Conservation (phyloP, 1,284 basidiomycete species). For the Heterobasidion annosum region DNA sequence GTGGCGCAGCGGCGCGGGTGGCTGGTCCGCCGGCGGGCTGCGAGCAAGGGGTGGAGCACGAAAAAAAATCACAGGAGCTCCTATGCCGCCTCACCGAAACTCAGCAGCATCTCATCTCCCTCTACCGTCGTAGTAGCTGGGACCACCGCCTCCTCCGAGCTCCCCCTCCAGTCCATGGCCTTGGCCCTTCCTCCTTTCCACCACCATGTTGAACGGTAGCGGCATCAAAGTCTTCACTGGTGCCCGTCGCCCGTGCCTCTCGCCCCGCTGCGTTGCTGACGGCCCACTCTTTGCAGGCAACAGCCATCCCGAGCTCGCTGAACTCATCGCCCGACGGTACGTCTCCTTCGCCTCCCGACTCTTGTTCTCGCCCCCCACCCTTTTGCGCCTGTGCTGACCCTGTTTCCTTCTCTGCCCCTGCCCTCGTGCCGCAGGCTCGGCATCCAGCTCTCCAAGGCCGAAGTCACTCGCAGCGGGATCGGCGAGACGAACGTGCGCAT, state of each 20-base stretch:
- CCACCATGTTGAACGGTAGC: constrained; percentile 29
- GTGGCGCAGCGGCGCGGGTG: too few relatives aligned
- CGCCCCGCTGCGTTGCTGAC: not conserved
- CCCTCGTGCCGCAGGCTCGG: constrained; percentile 52
- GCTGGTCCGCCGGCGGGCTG: too few relatives aligned
- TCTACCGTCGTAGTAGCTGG: not conserved
- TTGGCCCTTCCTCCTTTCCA: not conserved
- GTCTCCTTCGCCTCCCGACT: constrained; percentile 7
- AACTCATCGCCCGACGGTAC: constrained; percentile 89
- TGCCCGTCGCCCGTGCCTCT: constrained; percentile 27
- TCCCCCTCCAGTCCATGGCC: not conserved
- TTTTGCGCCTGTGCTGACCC: not conserved
- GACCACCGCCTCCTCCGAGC: not conserved
- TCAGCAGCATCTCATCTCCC: not conserved
- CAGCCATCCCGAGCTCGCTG: constrained; percentile 94
- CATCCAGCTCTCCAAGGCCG: constrained; percentile 76
- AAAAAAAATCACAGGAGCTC: not conserved
- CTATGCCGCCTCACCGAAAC: too few relatives aligned
- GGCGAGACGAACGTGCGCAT: constrained; percentile 93
- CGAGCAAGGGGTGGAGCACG: not conserved
- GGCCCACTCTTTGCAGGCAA: constrained; percentile 48
- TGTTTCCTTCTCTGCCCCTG: too few relatives aligned
- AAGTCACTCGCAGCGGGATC: constrained; percentile 82
- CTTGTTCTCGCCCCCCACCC: not conserved
- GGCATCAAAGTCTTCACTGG: constrained; percentile 92